Evolutionary conservation across 2,329 filamentous ascomycete species (phyloP), one percentile per base, ranked within the genome.

Genomic region (Colletotrichum sp.): DNA sequence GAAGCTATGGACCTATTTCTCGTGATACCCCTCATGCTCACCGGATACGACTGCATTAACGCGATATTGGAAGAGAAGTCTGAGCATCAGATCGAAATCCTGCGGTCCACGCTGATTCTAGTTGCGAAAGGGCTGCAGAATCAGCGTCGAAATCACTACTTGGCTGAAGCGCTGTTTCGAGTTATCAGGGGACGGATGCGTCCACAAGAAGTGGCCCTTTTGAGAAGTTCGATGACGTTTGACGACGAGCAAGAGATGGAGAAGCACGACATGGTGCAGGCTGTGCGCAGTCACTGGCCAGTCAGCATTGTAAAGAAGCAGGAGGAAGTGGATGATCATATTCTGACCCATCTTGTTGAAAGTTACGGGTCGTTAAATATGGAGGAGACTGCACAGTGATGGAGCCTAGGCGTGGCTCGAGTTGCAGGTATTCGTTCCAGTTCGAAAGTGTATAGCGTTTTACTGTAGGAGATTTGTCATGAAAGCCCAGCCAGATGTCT

Each of bases 181-280:
- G 82, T 85, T 2, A 78, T 86, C 16, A 78, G 81, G 5, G 83
- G 83, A 2, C 80, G 79, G 8, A 86, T 86, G 84, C 78, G 82
- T 0, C 75, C 77, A 0, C 70, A 80, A n/a, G 82, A 83, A n/a
- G 57, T 79, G 2, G 22, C 65, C 1, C 67, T 83, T 1, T 16
- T 68, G 49, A 68, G 49, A 27, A 59, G 49, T 6, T 57, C 49
- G 22, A 78, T 81, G 71, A 70, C 67, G 2, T 25, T 80, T 3
- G 76, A 80, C 13, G 78, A 79, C 4, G 78, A 75, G 0, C 79
- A 79, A 6, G 65, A 68, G 12, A 77, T 82, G 1, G 75, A 63
- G 11, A 80, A 78, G 0, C 69, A 66, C 19, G 64, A 76, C 1
- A 77, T 81, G 76, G 70, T 73, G 29, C 80, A 83, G n/a, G 76